Conservation (phyloP, 805 yeast species). For the Candida parachauliodes region DNA sequence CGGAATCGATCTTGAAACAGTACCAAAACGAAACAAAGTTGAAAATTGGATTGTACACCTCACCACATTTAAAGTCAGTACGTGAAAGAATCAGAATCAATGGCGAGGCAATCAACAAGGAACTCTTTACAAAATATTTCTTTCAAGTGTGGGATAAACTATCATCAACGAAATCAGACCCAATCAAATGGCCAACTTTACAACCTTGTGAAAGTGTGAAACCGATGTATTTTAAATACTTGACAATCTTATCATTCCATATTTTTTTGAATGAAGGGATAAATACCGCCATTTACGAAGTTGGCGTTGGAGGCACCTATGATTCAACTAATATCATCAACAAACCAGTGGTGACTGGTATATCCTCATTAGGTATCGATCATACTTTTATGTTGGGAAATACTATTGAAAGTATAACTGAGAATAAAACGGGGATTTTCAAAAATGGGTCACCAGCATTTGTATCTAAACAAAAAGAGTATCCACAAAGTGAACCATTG, state of each 20-base stretch:
- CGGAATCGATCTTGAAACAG: slow-evolving; percentile 72
- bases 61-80: slow-evolving; percentile 92
- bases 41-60: slow-evolving; percentile 89
- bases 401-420: slow-evolving; percentile 84
- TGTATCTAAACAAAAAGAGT: slow-evolving; percentile 53
- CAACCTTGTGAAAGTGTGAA: slow-evolving; percentile 68
- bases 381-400: slow-evolving; percentile 84
- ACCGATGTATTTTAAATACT: slow-evolving; percentile 90
- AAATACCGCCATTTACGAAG: slow-evolving; percentile 94
- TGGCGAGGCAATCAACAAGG: slow-evolving; percentile 81
- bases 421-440: slow-evolving; percentile 95
- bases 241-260: slow-evolving; percentile 88
- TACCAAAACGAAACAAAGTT: slow-evolving; percentile 31
- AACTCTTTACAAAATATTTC: slow-evolving; percentile 79
- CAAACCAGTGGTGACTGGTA: slow-evolving; percentile 80
- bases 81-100: slow-evolving; percentile 87
- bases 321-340: slow-evolving; percentile 92
- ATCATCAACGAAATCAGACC: slow-evolving; percentile 53
- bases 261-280: slow-evolving; percentile 84
- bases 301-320: slow-evolving; percentile 96
- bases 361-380: slow-evolving; percentile 85
- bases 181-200: slow-evolving; percentile 53
- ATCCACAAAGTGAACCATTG: slow-evolving; percentile 50
- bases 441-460: slow-evolving; percentile 66
- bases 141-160: slow-evolving; percentile 92